Conservation (phyloP, 2,329 filamentous ascomycete genomes). For the Pezizomycotina sp. region DNA sequence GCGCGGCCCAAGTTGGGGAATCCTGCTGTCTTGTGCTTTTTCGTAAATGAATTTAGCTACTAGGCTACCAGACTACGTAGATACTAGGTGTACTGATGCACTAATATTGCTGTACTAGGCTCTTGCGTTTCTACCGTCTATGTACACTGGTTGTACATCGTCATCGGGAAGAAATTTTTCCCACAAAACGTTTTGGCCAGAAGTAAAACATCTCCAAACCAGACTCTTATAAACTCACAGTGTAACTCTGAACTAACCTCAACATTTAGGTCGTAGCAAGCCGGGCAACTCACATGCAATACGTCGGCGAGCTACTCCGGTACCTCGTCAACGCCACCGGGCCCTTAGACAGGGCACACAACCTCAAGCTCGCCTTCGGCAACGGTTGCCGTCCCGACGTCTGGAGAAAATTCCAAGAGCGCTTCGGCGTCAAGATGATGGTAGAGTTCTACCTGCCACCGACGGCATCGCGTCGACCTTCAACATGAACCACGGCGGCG, state of each 20-base stretch:
- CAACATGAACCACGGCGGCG: constrained; percentile 59
- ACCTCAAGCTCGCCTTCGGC: constrained; percentile 58
- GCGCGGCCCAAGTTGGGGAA: constrained; percentile 43
- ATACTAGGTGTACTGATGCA: too few species aligned
- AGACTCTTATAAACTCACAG: too few species aligned
- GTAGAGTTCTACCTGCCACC: constrained; percentile 67
- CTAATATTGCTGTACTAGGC: too few species aligned
- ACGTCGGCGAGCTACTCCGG: constrained; percentile 73
- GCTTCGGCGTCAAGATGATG: constrained; percentile 60
- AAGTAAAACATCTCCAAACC: too few species aligned
- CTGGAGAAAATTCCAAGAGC: constrained; percentile 67
- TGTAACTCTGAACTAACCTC: too few species aligned
- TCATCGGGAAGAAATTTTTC: constrained; percentile 70
- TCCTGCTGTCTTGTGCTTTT: constrained; percentile 56
- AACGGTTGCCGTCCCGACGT: constrained; percentile 76
- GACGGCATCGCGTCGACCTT: constrained; percentile 54
- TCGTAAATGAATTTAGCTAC: too few species aligned
- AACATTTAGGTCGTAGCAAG: constrained; percentile 52
- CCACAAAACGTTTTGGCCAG: constrained; percentile 57
- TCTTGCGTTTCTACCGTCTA: too few species aligned
- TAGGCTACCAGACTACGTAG: too few species aligned
- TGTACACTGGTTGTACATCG: too few species aligned
- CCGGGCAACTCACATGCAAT: constrained; percentile 62
- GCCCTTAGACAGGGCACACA: constrained; percentile 56
- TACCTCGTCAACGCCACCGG: constrained; percentile 56